These are phyloP conservation scores for Apium graveolens DNA, from an alignment of 129 eudicot species.

Conservation along the genomic window DNA sequence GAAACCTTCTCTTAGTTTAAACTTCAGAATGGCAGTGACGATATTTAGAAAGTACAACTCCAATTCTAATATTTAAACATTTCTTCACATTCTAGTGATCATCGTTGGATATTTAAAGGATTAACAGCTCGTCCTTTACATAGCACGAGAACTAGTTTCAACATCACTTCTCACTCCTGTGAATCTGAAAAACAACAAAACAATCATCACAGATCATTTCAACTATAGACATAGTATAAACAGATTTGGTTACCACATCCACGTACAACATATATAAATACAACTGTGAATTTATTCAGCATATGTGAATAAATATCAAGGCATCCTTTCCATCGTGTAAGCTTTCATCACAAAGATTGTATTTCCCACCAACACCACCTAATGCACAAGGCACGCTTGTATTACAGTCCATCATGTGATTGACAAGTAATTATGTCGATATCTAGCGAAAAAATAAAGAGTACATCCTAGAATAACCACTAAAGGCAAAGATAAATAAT, in stretches of 20 bases:
- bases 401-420: neutral
- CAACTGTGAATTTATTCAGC: neutral
- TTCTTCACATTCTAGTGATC: neutral
- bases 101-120: neutral
- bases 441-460: neutral
- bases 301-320: neutral
- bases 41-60: neutral
- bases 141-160: neutral
- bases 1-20: conserved; percentile 11
- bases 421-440: neutral
- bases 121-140: neutral
- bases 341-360: neutral
- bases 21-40: neutral
- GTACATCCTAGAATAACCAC: neutral
- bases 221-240: neutral
- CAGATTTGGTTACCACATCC: neutral
- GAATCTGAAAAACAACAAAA: conserved; percentile 12
- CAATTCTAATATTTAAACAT: neutral
- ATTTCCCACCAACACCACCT: neutral
- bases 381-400: neutral
- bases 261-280: neutral
- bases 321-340: neutral
- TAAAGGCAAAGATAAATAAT: neutral
- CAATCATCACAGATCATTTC: neutral
- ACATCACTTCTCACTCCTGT: conserved; percentile 12